A percentile compares a stretch with the other conserved stretches of the same genome.
These are phyloP conservation scores for Xylariaceae sp. DNA, from an alignment of 2,329 filamentous ascomycete genomes.

Conservation along the genomic window DNA sequence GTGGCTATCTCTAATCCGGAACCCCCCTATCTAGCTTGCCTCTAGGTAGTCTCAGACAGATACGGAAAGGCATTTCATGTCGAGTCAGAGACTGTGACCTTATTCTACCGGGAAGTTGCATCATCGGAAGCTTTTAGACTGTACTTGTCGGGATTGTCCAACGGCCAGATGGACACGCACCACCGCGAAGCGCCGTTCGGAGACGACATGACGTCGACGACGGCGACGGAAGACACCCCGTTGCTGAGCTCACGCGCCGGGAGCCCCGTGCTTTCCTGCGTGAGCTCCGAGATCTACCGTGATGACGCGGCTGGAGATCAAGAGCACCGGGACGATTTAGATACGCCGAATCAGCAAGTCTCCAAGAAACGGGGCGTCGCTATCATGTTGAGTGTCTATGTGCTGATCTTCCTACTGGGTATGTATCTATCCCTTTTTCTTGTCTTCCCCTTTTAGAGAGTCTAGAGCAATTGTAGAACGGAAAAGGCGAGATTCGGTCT, in stretches of 20 bases:
- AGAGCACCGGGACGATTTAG: conserved; percentile 21
- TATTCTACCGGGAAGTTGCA: neutral
- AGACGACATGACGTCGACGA: conserved; percentile 11
- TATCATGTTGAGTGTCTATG: conserved; percentile 53
- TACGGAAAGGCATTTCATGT: no score
- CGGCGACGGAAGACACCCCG: conserved; percentile 27
- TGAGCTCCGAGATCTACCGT: conserved; percentile 12
- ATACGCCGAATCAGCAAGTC: conserved; percentile 31
- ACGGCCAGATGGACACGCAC: conserved; percentile 1
- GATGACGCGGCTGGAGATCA: conserved; percentile 7
- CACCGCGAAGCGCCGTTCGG: conserved; percentile 13
- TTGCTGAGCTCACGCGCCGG: conserved; percentile 15
- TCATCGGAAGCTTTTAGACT: neutral
- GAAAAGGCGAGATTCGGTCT: no score
- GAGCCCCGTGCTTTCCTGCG: conserved; percentile 2
- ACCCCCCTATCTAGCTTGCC: no score
- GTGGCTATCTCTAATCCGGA: no score
- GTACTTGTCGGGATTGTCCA: no score
- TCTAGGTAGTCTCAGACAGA: no score
- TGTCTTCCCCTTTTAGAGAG: neutral
- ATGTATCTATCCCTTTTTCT: conserved; percentile 10
- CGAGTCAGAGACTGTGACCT: no score
- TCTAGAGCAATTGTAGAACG: neutral
- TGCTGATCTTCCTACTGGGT: conserved; percentile 61
- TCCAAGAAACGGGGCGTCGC: conserved; percentile 37